phyloP scores from a whole-genome alignment of 1,139 yeast genomes.

The Protomyces pachydermus region DNA sequence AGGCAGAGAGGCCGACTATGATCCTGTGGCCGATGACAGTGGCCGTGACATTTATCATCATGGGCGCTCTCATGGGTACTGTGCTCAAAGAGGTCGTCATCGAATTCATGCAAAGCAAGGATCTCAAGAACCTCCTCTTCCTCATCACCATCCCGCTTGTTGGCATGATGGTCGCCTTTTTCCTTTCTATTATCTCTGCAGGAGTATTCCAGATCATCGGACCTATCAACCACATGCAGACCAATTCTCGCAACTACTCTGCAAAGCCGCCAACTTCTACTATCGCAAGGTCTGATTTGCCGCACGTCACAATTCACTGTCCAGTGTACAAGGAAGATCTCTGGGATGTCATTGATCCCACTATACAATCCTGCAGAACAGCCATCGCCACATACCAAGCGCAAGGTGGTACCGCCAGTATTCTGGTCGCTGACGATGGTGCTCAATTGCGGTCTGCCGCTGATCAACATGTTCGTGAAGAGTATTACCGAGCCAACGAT shows the following conservation, averaged over 20 bases:
- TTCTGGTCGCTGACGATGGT: conserved; percentile 32
- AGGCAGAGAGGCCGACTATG: conserved; percentile 8
- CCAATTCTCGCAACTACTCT: conserved; percentile 27
- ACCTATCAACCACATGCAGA: conserved; percentile 27
- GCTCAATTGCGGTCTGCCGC: conserved; percentile 31
- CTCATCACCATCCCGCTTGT: conserved; percentile 23
- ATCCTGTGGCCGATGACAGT: conserved; percentile 17
- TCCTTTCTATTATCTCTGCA: conserved; percentile 22
- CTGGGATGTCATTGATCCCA: conserved; percentile 30
- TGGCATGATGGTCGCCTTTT: conserved; percentile 22
- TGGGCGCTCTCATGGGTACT: conserved; percentile 16
- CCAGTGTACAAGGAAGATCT: conserved; percentile 31
- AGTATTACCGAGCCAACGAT: conserved; percentile 29
- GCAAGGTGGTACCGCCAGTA: conserved; percentile 31
- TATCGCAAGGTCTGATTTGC: conserved; percentile 28
- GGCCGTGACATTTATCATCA: conserved; percentile 8
- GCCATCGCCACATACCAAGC: conserved; percentile 32
- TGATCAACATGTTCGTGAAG: conserved; percentile 24
- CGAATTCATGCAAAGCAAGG: conserved; percentile 8
- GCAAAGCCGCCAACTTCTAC: conserved; percentile 21
- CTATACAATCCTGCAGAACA: conserved; percentile 30
- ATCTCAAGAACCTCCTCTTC: conserved; percentile 12
- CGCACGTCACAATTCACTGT: conserved; percentile 31
- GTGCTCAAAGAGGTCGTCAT: conserved; percentile 4
- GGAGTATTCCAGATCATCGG: conserved; percentile 27